Percentiles rank a stretch among this genome's conserved stretches.
These are phyloP conservation scores for Chloromonas sp. DNA, from an alignment of 163 green algal species.

Conservation along the genomic window DNA sequence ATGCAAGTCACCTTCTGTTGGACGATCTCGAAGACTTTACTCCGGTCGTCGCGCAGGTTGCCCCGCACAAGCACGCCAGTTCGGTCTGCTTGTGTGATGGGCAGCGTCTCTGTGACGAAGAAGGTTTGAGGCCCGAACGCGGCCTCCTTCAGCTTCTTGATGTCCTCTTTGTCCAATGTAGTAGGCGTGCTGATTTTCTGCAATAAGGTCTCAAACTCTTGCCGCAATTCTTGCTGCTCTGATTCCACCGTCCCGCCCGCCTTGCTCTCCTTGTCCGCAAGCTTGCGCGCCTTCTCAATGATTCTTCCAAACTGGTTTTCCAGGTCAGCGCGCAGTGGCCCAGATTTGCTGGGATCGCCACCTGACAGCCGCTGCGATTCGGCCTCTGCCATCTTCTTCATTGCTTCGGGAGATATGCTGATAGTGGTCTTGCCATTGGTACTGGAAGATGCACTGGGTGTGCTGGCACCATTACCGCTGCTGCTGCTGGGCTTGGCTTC, in stretches of 20 bases:
- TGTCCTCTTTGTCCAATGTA: slow-evolving; percentile 61
- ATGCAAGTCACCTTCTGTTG: slow-evolving; percentile 32
- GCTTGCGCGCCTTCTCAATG: slow-evolving; percentile 47
- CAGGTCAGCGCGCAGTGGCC: background rate
- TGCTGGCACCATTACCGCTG: background rate
- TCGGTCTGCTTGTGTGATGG: slow-evolving; percentile 42
- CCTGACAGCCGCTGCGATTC: background rate
- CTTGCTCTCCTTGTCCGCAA: slow-evolving; percentile 38
- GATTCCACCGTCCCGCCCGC: slow-evolving; percentile 22
- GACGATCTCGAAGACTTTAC: slow-evolving; percentile 54
- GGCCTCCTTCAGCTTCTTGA: slow-evolving; percentile 67
- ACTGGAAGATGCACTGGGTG: slow-evolving; percentile 9
- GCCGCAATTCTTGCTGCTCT: slow-evolving; percentile 33
- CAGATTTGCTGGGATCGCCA: background rate
- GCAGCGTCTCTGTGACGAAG: slow-evolving; percentile 68
- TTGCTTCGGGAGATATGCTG: slow-evolving; percentile 15
- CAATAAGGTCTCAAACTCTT: slow-evolving; percentile 65
- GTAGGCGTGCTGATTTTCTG: slow-evolving; percentile 14
- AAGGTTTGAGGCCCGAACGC: slow-evolving; percentile 80
- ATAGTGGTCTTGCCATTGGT: background rate
- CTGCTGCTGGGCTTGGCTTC: slow-evolving; percentile 17
- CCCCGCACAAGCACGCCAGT: slow-evolving; percentile 59
- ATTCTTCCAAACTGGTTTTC: slow-evolving; percentile 44
- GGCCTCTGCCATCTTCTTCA: slow-evolving; percentile 25
- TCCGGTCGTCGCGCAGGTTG: slow-evolving; percentile 61